Evolutionary conservation across 108 stramenopile genomes (phyloP), one percentile per base, ranked within the genome.

Genomic region (Cyclotella distinguenda): DNA sequence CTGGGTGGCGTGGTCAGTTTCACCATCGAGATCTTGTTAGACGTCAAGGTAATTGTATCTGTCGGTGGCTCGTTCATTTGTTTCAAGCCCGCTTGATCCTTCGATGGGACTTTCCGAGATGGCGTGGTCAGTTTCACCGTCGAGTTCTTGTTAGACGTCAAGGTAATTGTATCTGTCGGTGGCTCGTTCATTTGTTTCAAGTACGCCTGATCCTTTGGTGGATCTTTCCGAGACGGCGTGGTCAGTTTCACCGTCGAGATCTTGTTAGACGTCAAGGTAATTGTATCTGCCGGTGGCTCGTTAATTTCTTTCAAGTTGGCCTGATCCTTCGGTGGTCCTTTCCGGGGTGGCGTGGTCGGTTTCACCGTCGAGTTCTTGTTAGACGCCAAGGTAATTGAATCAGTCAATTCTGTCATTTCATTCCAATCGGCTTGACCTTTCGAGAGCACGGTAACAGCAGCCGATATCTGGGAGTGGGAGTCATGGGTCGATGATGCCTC

Each of bases 121-220:
- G 13, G 49, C 23, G 23, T 23, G 19, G 23, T 21, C 18, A 19
- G 3, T 21, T 19, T 19, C 19, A 23, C 22, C 3, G 47, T 23
- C 3, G 23, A 23, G 11, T 11, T 48, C 10, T 12, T 48, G 15
- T 48, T 42, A 42, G 6, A 3, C 18, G 19, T 11, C 32, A 5
- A n/a, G n/a, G n/a, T 25, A 3, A n/a, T 11, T n/a, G 42, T 10
- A 42, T 23, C 27, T 5, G 42, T 7, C 40, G n/a, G n/a, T n/a
- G n/a, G n/a, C n/a, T 44, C 10, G 15, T 40, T 59, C 58, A 59
- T 59, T 16, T 59, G 42, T 40, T 42, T 59, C 58, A 38, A 59
- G 27, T 8, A 11, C 1, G 21, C 42, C 21, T 43, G 23, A 43
- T 59, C 58, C 8, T 28, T 40, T 12, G 40, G n/a, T n/a, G n/a